phyloP scores from a whole-genome alignment of 192 early-diverging fungal species.

The Backusella mclennaniae region DNA sequence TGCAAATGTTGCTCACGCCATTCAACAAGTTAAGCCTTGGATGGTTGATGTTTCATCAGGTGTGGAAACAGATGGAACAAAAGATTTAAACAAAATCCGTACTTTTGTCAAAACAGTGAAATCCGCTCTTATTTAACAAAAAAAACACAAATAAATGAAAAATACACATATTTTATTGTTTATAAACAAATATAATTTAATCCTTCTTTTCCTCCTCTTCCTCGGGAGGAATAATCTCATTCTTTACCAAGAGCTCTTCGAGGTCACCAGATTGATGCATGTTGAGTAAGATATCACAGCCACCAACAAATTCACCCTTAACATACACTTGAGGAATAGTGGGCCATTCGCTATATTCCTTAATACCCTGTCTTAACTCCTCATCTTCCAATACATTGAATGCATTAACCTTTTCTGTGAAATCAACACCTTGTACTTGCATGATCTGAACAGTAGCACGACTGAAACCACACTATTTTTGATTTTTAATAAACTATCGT shows the following conservation, averaged over 20 bases:
- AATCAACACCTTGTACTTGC: constrained; percentile 76
- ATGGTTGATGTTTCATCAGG: constrained; percentile 94
- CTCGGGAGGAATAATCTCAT: constrained; percentile 38
- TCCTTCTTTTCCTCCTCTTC: constrained; percentile 23
- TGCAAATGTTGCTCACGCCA: constrained; percentile 78
- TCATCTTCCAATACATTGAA: constrained; percentile 89
- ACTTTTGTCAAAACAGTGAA: constrained; percentile 70
- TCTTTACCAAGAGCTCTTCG: constrained; percentile 77
- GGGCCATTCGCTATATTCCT: constrained; percentile 90
- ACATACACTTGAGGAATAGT: constrained; percentile 97
- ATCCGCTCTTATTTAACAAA: constrained; percentile 4
- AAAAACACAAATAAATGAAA: constrained; percentile 1
- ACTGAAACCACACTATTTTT: constrained; percentile 84
- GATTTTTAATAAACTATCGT: background rate
- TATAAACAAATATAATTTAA: constrained; percentile 7
- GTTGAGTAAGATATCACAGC: constrained; percentile 89
- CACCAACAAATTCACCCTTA: constrained; percentile 96
- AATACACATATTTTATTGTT: background rate
- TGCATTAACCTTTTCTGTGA: constrained; percentile 57
- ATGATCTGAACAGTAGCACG: constrained; percentile 92
- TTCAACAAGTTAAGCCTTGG: constrained; percentile 68
- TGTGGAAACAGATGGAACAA: constrained; percentile 79
- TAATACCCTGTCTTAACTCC: constrained; percentile 87
- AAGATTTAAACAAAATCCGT: constrained; percentile 76
- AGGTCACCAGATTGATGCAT: constrained; percentile 94